Evolutionary conservation across 208 protist species (phyloP), one percentile per base, ranked within the genome.

Genomic region (Crithidia sp.): DNA sequence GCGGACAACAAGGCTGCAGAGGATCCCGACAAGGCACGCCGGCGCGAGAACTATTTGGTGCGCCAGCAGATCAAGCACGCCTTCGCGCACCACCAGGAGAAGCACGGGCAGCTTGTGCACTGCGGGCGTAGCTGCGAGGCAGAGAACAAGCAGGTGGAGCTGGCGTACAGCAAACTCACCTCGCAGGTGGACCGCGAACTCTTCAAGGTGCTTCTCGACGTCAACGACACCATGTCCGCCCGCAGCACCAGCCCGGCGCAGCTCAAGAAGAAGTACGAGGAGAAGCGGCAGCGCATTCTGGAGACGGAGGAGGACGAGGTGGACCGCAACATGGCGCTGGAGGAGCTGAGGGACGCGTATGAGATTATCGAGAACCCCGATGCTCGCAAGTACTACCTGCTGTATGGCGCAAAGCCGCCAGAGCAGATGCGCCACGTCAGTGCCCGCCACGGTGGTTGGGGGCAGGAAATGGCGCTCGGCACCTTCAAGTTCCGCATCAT

Each of bases 131-230:
- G 77, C 5, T 94, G 89, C 77, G 82, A 94, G 67, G 76, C 87
- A 16, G 79, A 94, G 64, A 89, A 94, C 67, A 71, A 94, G 67
- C 86, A 94, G 60, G 78, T 96, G 12, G 82, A 96, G 62, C 44
- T 94, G 56, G 92, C 92, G 10, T 95, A 95, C 67, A 87, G 84
- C 66, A 91, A 87, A 28, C 81, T 96, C 13, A 64, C 79, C 37
- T 88, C 88, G n/a, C 89, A 96, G 65, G 85, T 96, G 16, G 92
- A 96, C 68, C 85, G 92, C 16, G 90, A 96, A 64, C 82, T 96
- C 9, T 96, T 91, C 61, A 76, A 82, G 36, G 89, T 96, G 64
- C 80, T 96, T 9, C 75, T 94, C n/a, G 89, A 94, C 61, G 85
- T 81, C 36, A 86, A 86, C 47, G 85, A 96, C 54, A 94, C 86